phyloP scores from a whole-genome alignment of 345 rosid genomes.

The Salix dunnii region DNA sequence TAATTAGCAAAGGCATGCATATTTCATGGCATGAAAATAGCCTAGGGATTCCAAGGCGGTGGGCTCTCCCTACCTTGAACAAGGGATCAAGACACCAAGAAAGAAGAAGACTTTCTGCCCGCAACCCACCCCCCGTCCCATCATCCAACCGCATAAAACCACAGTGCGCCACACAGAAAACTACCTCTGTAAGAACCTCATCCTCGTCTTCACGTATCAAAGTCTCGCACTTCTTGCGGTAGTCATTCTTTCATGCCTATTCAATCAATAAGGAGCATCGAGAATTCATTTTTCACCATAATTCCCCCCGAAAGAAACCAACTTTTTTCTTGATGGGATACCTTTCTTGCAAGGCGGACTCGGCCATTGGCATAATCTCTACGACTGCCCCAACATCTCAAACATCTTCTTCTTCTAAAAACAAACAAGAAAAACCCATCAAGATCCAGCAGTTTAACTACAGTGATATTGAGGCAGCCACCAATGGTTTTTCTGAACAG shows the following conservation, averaged over 20 bases:
- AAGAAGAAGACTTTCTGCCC: background rate
- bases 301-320: background rate
- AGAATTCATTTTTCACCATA: background rate
- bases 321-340: slow-evolving; percentile 52
- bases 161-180: background rate
- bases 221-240: background rate
- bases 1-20: background rate
- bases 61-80: slow-evolving; percentile 18
- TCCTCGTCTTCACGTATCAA: background rate
- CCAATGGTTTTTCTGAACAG: slow-evolving; percentile 76
- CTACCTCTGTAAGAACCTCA: background rate
- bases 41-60: slow-evolving; percentile 36
- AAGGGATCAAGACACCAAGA: background rate
- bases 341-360: slow-evolving; percentile 79
- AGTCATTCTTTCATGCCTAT: background rate
- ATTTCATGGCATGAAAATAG: background rate
- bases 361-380: slow-evolving; percentile 34
- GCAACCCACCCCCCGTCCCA: background rate
- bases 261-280: background rate
- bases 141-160: background rate
- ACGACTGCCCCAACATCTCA: slow-evolving; percentile 17
- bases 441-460: slow-evolving; percentile 78
- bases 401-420: slow-evolving; percentile 28
- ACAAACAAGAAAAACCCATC: slow-evolving; percentile 47
- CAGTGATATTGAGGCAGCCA: slow-evolving; percentile 90